Base-by-base conservation (phyloP, 805 yeast species). In the Cyberlindnera amylophila region DNA sequence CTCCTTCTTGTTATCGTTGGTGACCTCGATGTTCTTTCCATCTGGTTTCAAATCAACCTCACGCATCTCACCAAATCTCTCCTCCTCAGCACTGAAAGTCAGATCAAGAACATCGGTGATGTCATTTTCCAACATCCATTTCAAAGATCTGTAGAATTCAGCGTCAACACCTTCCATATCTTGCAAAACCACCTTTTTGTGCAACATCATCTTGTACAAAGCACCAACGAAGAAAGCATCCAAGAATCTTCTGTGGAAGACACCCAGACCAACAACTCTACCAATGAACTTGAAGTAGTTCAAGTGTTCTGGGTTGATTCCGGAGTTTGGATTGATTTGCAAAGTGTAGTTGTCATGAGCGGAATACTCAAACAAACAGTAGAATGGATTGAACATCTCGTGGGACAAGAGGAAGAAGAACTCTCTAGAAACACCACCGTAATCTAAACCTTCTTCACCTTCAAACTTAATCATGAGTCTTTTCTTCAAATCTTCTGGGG, bases 101-200 rank as follows among this genome's bases (percentile, higher is more conserved):
- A 88, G 75, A 54, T 87, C 96, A 49, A 93, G 72, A 27, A 91
- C 71, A 47, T 81, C 91, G 26, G 93, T 85, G 58, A 93, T 91
- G 63, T 89, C 96, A 62, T 93, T 91, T 58, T 93, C 97, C 49
- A 89, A 71, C 64, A 89, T 87, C 99, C 99, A 93, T 59, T 87
- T 86, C 66, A 93, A 72, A 18, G 96, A 91, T 60, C 93, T 81
- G 70, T 88, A 88, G 69, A 91, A 89, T 61, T 93, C 98, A 18
- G 96, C 91, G 66, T 93, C 99, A 47, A 95, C 97, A 66, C 97
- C 96, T 66, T 93, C 99, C 95, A 93, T 85, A 67, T 93, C 99
- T 65, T 87, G 96, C 53, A 93, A 71, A 2, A 88, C 91, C 53
- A 93, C 96, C 71, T 89, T 89, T 67, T 93, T 93, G 61, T 81